A percentile compares a stretch with the other conserved stretches of the same genome.
These are phyloP conservation scores for Trichoderma citrinoviride DNA, from an alignment of 2,329 filamentous ascomycete species.

Conservation along the genomic window DNA sequence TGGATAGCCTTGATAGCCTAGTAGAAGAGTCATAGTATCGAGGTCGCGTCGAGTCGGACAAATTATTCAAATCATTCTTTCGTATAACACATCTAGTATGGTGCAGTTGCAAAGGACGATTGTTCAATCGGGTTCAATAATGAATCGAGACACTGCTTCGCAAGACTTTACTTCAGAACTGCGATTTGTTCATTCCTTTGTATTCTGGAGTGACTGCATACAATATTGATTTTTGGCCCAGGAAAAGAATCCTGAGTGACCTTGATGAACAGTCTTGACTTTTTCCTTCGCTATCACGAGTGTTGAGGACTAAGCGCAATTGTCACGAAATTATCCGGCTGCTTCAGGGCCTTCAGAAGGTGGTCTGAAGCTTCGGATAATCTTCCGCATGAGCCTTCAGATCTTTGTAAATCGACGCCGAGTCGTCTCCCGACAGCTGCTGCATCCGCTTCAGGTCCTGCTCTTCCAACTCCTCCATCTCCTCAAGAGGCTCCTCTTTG, in stretches of 20 bases:
- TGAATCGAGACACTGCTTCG: too few relatives aligned
- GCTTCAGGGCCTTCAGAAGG: slow-evolving; percentile 22
- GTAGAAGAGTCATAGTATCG: not conserved
- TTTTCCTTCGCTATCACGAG: too few relatives aligned
- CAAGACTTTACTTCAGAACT: too few relatives aligned
- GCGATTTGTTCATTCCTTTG: too few relatives aligned
- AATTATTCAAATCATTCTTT: not conserved
- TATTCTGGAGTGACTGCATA: too few relatives aligned
- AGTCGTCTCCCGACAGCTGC: slow-evolving; percentile 46
- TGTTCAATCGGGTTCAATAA: too few relatives aligned
- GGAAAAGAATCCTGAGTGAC: too few relatives aligned
- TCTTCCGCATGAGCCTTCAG: slow-evolving; percentile 18
- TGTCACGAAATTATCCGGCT: not conserved
- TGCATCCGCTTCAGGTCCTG: slow-evolving; percentile 69
- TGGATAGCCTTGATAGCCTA: not conserved
- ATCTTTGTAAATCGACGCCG: slow-evolving; percentile 28
- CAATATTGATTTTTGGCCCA: too few relatives aligned
- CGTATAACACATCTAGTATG: not conserved
- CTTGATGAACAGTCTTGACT: too few relatives aligned
- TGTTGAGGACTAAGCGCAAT: too few relatives aligned
- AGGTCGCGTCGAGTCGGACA: not conserved
- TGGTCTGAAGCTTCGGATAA: slow-evolving; percentile 31
- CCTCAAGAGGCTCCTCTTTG: slow-evolving; percentile 65
- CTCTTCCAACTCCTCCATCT: slow-evolving; percentile 70
- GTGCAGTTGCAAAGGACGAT: not conserved